Base-by-base conservation (phyloP, 2,329 filamentous ascomycete species). In the Neonectria hederae region DNA sequence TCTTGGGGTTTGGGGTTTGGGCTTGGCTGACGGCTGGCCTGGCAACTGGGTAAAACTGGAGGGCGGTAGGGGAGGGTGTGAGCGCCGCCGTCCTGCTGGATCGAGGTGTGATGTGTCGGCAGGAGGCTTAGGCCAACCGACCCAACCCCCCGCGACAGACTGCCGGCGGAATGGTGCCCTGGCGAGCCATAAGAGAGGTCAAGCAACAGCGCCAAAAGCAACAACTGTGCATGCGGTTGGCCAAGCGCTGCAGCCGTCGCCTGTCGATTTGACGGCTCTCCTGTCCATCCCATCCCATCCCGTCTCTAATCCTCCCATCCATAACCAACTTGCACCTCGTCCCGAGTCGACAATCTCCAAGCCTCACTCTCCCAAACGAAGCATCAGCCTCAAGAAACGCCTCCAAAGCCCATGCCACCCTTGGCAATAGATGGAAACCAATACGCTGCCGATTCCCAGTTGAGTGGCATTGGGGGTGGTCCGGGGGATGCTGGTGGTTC, bases 71-170 rank as follows among this genome's bases (percentile, higher is more conserved):
- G 48, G 56, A 62, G 53, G 45, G 56, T 42, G 66, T 69, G 59
- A 56, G 55, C 49, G 58, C 61, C 66, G 69, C 54, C 61, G 54
- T 49, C 54, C 62, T 71, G 67, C 63, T 58, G 64, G 63, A 69
- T 72, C 57, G 66, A 72, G 67, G 69, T 72, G 63, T 72, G 70
- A 71, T 69, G 52, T 71, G 58, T 71, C 68, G 60, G 63, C 59
- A 57, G 69, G 54, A 70, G 63, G n/a, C 38, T 10, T 10, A 17
- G n/a, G 54, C 56, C 61, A 26, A 54, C 57, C 57, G 38, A 52
- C 53, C 63, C 60, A 56, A 14, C 17, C 43, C 63, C 62, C 62
- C 60, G 65, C 48, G 52, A 28, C 55, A 58, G 59, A 66, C 62
- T 68, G 52, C 54, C 60, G 49, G 64, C 68, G 53, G 56, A 59